A percentile compares a stretch with the other conserved stretches of the same genome.
Conservation (phyloP, 768 basidiomycete species). For the Pholiota microspora region DNA sequence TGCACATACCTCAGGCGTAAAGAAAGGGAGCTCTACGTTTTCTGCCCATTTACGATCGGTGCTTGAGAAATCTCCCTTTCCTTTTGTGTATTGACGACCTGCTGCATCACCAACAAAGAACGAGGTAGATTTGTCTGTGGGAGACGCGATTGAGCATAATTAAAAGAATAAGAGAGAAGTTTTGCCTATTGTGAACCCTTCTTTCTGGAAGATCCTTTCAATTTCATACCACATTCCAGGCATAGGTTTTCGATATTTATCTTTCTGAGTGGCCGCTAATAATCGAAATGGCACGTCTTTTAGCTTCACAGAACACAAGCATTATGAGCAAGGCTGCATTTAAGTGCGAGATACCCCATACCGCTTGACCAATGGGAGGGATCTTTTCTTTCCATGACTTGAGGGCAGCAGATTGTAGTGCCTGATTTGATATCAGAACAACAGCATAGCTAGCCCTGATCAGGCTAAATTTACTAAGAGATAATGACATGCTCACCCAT, state of each 20-base stretch:
- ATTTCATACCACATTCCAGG: slow-evolving; percentile 83
- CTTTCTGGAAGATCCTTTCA: slow-evolving; percentile 54
- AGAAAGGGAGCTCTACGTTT: slow-evolving; percentile 71
- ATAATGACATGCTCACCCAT: slow-evolving; percentile 53
- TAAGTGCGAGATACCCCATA: slow-evolving; percentile 32
- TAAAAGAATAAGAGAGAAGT: neutral
- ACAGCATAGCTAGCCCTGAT: slow-evolving; percentile 53
- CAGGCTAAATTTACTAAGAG: neutral
- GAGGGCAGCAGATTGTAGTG: slow-evolving; percentile 42
- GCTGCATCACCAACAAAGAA: slow-evolving; percentile 93
- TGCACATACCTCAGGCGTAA: slow-evolving; percentile 74
- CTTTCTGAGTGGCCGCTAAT: slow-evolving; percentile 73
- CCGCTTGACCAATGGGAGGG: slow-evolving; percentile 59
- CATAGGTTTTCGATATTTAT: slow-evolving; percentile 83
- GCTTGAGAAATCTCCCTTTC: slow-evolving; percentile 66
- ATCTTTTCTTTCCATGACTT: slow-evolving; percentile 80
- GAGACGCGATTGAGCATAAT: neutral
- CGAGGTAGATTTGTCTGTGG: slow-evolving; percentile 58
- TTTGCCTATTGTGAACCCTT: slow-evolving; percentile 63
- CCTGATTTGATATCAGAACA: slow-evolving; percentile 83
- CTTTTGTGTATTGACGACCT: slow-evolving; percentile 52
- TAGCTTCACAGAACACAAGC: slow-evolving; percentile 51
- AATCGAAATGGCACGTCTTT: slow-evolving; percentile 71
- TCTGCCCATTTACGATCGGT: slow-evolving; percentile 86
- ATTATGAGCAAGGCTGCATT: too few species aligned